Evolutionary conservation across 495 filamentous ascomycete species (phyloP), one percentile per base, ranked within the genome.

Genomic region (Pyronema domesticum): DNA sequence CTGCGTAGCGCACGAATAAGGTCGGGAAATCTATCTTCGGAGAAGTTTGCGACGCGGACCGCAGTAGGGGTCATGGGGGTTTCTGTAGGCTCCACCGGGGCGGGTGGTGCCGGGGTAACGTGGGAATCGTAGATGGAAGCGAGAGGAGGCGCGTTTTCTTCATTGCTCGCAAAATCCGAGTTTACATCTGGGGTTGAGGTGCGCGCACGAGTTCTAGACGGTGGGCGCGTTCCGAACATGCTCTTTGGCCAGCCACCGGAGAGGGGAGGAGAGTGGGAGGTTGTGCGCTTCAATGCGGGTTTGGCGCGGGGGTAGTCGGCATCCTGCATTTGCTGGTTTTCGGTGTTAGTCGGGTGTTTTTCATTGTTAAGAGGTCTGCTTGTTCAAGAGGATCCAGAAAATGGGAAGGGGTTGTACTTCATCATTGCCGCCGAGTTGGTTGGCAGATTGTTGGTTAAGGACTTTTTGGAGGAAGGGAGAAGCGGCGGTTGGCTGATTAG

Each of bases 401-500:
- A 30, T 30, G 23, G 23, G 23, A 30, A 30, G 23, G 23, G 23
- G 23, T 30, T 30, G 23, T 30, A 30, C 23, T 30, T 30, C 23
- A 5, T 30, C 23, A 30, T 30, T 30, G 23, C 23, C 23, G 23
- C 23, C 23, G 5, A 2, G 23, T 5, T 30, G 23, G n/a, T 45
- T 37, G 15, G 46, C 49, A 5, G 60, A 54, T 19, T 64, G 62
- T 14, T 60, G 55, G 13, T 53, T 54, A 47, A 63, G 55, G 17
- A 64, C 59, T 37, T 64, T 64, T 40, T 64, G 62, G 13, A 64
- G 60, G 54, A 60, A 64, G 36, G 60, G 61, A 5, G 62, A 64
- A 33, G 62, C 61, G 2, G 62, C 62, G 14, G 62, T 64, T 6
- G 55, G 58, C 2, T 60, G 54, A 56, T 60, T 55, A 0, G 62